Evolutionary conservation across 768 basidiomycete species (phyloP).

Genomic region (Panus rudis): DNA sequence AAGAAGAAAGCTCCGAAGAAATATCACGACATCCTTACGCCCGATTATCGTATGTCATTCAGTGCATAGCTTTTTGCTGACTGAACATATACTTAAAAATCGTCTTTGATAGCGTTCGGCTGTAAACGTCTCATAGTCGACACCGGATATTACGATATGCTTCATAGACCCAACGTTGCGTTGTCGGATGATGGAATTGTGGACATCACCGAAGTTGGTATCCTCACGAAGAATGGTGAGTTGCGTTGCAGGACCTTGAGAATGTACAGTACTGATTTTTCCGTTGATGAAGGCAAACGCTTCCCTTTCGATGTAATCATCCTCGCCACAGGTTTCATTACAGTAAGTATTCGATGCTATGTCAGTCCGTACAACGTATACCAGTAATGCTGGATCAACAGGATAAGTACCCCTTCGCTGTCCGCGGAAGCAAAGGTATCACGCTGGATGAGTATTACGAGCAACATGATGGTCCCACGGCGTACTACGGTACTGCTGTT

Average conservation of each 20-base stretch:
- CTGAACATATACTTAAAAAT: not conserved
- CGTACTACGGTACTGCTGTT: conserved; percentile 26
- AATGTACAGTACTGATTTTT: not conserved
- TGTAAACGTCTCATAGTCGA: conserved; percentile 27
- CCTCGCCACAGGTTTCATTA: conserved; percentile 27
- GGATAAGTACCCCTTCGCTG: conserved; percentile 4
- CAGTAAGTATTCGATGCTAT: conserved; percentile 15
- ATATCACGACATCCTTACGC: conserved; percentile 23
- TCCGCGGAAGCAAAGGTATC: conserved; percentile 19
- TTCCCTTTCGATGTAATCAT: conserved; percentile 28
- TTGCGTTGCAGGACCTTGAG: not conserved
- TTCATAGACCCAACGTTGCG: conserved; percentile 24
- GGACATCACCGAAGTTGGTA: conserved; percentile 12
- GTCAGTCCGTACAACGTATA: not conserved
- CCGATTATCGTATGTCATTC: conserved; percentile 20
- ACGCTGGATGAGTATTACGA: conserved; percentile 24
- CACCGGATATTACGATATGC: conserved; percentile 23
- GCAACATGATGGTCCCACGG: conserved; percentile 25
- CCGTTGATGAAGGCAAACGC: conserved; percentile 18
- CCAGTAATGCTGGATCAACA: not conserved
- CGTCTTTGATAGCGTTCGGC: conserved; percentile 13
- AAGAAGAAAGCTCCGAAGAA: conserved; percentile 18
- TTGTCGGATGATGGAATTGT: conserved; percentile 19
- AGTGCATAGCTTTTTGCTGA: not conserved
- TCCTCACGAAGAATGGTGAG: conserved; percentile 21